Base-by-base conservation (phyloP, 768 basidiomycete species). In the Lentinula lateritia region DNA sequence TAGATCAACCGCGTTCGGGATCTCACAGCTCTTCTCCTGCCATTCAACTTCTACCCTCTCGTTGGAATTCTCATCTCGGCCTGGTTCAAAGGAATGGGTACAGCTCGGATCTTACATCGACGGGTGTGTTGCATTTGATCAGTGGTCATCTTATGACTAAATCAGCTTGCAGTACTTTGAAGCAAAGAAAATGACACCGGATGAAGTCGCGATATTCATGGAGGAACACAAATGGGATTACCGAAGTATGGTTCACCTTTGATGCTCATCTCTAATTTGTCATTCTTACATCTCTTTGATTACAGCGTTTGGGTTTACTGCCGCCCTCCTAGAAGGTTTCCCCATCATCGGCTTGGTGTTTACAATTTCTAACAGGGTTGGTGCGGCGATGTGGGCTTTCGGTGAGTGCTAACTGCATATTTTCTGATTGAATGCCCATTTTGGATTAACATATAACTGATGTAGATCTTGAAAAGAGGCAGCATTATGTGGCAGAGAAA, bases 321-420 rank as follows among this genome's bases (percentile, higher is more conserved):
- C 95, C 0, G 86, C 93, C 0, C 74, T 96, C 5, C 76, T 95
- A 2, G 95, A 97, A 73, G 80, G 82, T 1, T 74, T 96, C 0
- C 95, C 95, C 0, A 81, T 97, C 61, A 68, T 93, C 3, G 95
- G 95, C 0, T 74, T 96, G 5, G 72, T 89, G 9, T 93, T 96
- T 70, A 87, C 87, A 1, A 78, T 96, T 16, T 94, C 92, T 0
- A 95, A 96, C 70, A 81, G 92, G 6, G 83, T 96, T 28, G 94
- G 94, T 6, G 95, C 92, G 2, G 93, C 93, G 1, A 96, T 97
- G 95, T 97, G 93, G 89, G 90, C 91, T 5, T 85, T 88, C 64
- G 90, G 89, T 90, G 60, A 15, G 78, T 38, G 50, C 46, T 48
- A 5, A 48, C n/a, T 20, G 20, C 12, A 36, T 60, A 28, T 35